phyloP scores from a whole-genome alignment of 2,329 filamentous ascomycete species.

The Clathrospora elynae region DNA sequence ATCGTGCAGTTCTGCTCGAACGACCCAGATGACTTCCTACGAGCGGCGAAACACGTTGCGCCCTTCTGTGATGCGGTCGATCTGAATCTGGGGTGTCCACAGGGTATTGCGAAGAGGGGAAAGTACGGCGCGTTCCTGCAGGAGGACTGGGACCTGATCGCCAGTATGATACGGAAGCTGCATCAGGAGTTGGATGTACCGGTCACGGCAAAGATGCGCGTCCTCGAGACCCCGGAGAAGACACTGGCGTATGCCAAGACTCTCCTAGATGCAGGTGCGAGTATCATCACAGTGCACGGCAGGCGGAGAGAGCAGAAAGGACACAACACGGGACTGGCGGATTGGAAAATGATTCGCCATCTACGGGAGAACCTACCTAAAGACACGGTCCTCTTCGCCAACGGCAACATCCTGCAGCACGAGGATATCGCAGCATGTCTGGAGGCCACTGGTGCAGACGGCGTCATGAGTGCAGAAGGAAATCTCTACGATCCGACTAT shows the following conservation, averaged over 20 bases:
- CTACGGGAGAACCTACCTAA: slow-evolving; percentile 80
- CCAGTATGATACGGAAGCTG: slow-evolving; percentile 79
- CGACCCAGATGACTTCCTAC: slow-evolving; percentile 77
- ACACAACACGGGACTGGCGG: slow-evolving; percentile 88
- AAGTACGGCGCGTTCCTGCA: slow-evolving; percentile 94
- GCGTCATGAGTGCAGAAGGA: slow-evolving; percentile 93
- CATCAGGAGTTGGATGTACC: slow-evolving; percentile 79
- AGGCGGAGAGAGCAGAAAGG: slow-evolving; percentile 90
- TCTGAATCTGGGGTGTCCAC: slow-evolving; percentile 92
- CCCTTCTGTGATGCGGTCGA: slow-evolving; percentile 95
- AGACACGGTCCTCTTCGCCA: slow-evolving; percentile 94
- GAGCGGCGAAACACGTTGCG: slow-evolving; percentile 76
- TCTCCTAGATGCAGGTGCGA: slow-evolving; percentile 85
- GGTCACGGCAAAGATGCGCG: slow-evolving; percentile 91
- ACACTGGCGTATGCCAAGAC: slow-evolving; percentile 89
- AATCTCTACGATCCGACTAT: slow-evolving; percentile 91
- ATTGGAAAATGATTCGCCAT: slow-evolving; percentile 85
- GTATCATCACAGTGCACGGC: slow-evolving; percentile 91
- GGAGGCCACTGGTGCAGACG: slow-evolving; percentile 83
- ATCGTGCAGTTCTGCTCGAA: slow-evolving; percentile 98
- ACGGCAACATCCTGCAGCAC: slow-evolving; percentile 87
- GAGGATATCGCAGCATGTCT: slow-evolving; percentile 79
- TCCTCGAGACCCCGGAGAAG: slow-evolving; percentile 83
- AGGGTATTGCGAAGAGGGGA: slow-evolving; percentile 89
- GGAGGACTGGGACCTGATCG: slow-evolving; percentile 85